These are phyloP conservation scores for Phialophora expanda DNA, from an alignment of 2,329 filamentous ascomycete genomes.

Conservation along the genomic window DNA sequence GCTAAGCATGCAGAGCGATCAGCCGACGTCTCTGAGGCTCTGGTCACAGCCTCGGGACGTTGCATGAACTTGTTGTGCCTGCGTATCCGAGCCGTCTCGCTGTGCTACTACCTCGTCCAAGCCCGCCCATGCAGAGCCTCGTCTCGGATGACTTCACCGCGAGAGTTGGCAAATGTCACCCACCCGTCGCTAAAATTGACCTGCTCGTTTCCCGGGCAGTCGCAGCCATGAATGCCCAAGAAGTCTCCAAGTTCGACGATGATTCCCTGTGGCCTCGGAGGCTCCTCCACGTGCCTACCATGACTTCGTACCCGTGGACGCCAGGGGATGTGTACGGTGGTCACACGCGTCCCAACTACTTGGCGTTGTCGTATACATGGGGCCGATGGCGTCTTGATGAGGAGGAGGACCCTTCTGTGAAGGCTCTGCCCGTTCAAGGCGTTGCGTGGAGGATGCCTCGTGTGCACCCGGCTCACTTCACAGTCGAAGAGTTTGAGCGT, in stretches of 20 bases:
- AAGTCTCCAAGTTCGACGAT: neutral
- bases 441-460: neutral
- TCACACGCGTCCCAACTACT: neutral
- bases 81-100: neutral
- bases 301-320: neutral
- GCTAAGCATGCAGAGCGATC: conserved; percentile 2
- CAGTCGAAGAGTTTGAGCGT: neutral
- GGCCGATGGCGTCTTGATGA: neutral
- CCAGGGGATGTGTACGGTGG: neutral
- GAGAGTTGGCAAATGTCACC: neutral
- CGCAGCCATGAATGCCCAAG: neutral
- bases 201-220: too few relatives aligned
- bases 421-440: neutral
- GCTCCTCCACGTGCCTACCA: neutral
- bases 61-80: neutral
- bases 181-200: neutral
- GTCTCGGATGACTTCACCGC: neutral
- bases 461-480: neutral
- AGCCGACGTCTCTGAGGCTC: conserved; percentile 7
- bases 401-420: neutral
- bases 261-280: neutral
- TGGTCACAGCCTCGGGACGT: neutral
- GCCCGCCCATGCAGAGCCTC: neutral
- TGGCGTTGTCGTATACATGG: neutral
- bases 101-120: neutral